phyloP scores from a whole-genome alignment of 129 eudicot genomes.

The Pulicaria dysenterica region DNA sequence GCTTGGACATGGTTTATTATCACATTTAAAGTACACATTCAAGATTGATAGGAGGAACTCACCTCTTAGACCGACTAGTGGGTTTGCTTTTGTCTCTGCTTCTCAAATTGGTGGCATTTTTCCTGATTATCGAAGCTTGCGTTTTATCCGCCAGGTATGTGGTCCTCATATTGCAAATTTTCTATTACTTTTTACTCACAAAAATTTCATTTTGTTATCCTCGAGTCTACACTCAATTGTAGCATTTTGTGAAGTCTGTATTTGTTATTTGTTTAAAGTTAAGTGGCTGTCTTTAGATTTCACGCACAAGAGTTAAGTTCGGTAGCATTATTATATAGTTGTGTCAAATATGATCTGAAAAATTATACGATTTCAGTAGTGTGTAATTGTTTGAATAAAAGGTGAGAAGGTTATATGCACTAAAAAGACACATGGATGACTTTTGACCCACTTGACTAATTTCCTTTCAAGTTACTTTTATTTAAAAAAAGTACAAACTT shows the following conservation, averaged over 20 bases:
- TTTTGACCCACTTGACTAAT: background rate
- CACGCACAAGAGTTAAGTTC: background rate
- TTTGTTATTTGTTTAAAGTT: constrained; percentile 1
- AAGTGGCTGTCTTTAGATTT: background rate
- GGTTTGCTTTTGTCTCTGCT: constrained; percentile 74
- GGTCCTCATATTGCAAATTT: background rate
- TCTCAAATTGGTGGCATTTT: constrained; percentile 80
- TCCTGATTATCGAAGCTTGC: constrained; percentile 83
- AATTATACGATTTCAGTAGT: background rate
- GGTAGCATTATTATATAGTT: background rate
- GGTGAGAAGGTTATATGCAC: background rate
- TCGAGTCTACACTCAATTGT: background rate
- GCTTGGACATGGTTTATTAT: constrained; percentile 79
- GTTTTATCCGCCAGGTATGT: constrained; percentile 86
- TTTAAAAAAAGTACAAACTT: too few species aligned
- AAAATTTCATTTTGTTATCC: background rate
- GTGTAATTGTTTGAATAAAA: background rate
- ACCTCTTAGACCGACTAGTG: constrained; percentile 77
- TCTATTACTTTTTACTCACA: background rate
- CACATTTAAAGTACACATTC: constrained; percentile 74
- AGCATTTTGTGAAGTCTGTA: background rate
- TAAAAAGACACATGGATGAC: background rate
- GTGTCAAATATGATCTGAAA: background rate
- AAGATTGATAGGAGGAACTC: constrained; percentile 85
- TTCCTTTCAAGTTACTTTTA: too few species aligned